Conservation (phyloP, 2,329 filamentous ascomycete species). For the Tolypocladium album region DNA sequence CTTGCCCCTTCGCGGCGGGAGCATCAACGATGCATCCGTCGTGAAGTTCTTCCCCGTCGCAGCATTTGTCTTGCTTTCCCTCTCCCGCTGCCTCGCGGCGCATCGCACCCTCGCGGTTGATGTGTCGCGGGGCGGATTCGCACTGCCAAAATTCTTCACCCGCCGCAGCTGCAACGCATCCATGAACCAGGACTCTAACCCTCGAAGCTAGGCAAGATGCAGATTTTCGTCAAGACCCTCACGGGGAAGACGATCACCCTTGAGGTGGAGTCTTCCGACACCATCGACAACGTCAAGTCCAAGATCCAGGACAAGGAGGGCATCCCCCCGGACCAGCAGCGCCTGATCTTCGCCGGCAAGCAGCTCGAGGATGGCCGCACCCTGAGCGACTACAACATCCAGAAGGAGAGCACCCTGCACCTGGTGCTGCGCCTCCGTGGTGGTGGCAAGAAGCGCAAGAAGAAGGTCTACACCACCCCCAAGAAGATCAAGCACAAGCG, state of each 20-base stretch:
- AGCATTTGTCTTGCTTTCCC: neutral
- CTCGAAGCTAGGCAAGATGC: conserved; percentile 52
- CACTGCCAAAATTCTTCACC: neutral
- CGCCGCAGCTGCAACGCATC: neutral
- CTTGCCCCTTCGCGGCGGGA: conserved; percentile 13
- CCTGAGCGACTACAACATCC: conserved; percentile 99
- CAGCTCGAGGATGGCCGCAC: conserved; percentile 99
- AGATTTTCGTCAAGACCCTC: conserved; percentile 74
- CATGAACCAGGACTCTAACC: conserved; percentile 23
- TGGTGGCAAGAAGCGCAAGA: conserved; percentile 99
- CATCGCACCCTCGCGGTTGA: neutral
- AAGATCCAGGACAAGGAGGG: conserved; percentile 99
- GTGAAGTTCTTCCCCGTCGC: conserved; percentile 14
- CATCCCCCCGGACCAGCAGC: conserved; percentile 98
- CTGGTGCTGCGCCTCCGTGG: conserved; percentile 96
- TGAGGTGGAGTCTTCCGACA: conserved; percentile 99
- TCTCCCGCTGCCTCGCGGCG: neutral
- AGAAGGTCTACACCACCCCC: conserved; percentile 99
- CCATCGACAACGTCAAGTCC: conserved; percentile 99
- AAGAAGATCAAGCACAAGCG: conserved; percentile 99
- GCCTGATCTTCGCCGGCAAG: conserved; percentile 99
- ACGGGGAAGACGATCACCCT: conserved; percentile 99
- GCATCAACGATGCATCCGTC: conserved; percentile 16
- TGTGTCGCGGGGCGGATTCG: neutral
- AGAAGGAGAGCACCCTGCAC: conserved; percentile 99